These are phyloP conservation scores for Mitragyna speciosa DNA, from an alignment of 257 asterid species.

Conservation along the genomic window DNA sequence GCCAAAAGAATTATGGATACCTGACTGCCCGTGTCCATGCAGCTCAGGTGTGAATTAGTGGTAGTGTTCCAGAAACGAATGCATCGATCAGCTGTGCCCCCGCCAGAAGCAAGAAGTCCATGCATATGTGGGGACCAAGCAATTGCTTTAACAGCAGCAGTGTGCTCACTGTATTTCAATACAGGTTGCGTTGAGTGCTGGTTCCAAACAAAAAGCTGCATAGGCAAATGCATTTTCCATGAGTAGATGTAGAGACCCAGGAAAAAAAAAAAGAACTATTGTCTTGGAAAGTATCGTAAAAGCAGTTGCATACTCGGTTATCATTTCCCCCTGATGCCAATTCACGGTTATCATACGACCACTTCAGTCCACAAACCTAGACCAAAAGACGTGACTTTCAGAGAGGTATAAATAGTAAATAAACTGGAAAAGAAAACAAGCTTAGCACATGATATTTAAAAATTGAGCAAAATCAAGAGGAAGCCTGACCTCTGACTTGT, in stretches of 20 bases:
- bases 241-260: neutral
- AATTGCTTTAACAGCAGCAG: slow-evolving; percentile 98
- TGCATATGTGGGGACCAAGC: slow-evolving; percentile 99
- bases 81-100: slow-evolving; percentile 98
- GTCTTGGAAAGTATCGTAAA: slow-evolving; percentile 5
- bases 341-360: slow-evolving; percentile 94
- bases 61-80: slow-evolving; percentile 96
- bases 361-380: slow-evolving; percentile 97
- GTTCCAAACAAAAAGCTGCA: slow-evolving; percentile 92
- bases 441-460: neutral
- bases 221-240: slow-evolving; percentile 6
- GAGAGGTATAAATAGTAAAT: no score
- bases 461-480: neutral
- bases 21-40: slow-evolving; percentile 99
- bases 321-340: slow-evolving; percentile 99
- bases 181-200: slow-evolving; percentile 86
- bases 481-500: slow-evolving; percentile 84
- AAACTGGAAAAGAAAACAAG: neutral
- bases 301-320: slow-evolving; percentile 59
- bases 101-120: slow-evolving; percentile 99
- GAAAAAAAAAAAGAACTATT: neutral
- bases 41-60: slow-evolving; percentile 73
- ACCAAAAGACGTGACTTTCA: neutral
- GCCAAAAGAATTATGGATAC: slow-evolving; percentile 31
- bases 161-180: slow-evolving; percentile 83